phyloP scores from a whole-genome alignment of 441 rosid genomes.

The Gossypium trilobum region DNA sequence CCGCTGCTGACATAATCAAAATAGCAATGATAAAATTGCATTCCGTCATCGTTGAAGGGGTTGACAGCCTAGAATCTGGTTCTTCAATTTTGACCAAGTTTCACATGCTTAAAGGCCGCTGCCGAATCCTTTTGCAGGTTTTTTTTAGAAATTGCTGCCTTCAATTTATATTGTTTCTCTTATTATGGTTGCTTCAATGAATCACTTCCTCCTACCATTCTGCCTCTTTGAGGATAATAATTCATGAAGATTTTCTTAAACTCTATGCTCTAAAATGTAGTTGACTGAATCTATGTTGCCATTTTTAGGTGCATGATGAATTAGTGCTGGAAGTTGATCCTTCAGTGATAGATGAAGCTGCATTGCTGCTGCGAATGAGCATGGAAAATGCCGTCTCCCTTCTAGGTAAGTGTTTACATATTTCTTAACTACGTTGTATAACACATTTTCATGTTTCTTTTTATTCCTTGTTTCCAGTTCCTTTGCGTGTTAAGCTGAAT shows the following conservation, averaged over 20 bases:
- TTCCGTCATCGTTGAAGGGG: constrained; percentile 38
- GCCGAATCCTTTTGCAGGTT: constrained; percentile 89
- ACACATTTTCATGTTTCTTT: background rate
- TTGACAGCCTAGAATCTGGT: constrained; percentile 23
- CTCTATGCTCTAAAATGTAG: constrained; percentile 7
- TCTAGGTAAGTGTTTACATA: constrained; percentile 41
- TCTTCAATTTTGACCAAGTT: constrained; percentile 37
- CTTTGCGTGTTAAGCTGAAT: constrained; percentile 72
- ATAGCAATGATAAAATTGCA: constrained; percentile 81
- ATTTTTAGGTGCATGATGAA: constrained; percentile 79
- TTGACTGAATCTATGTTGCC: constrained; percentile 6
- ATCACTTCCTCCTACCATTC: background rate
- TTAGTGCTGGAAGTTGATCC: constrained; percentile 85
- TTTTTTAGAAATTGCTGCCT: constrained; percentile 12
- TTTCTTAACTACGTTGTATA: background rate
- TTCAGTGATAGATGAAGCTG: constrained; percentile 63
- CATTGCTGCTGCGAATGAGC: constrained; percentile 47
- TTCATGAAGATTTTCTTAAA: background rate
- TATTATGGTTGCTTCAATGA: background rate
- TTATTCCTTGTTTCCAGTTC: constrained; percentile 44
- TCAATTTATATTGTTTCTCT: background rate
- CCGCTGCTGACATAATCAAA: constrained; percentile 97
- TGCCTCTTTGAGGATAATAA: background rate
- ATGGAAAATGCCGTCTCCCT: constrained; percentile 81
- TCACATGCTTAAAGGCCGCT: constrained; percentile 59